A percentile compares a stretch with the other conserved stretches of the same genome.
phyloP scores from a whole-genome alignment of 768 basidiomycete genomes.

The Melanogaster broomeanus region DNA sequence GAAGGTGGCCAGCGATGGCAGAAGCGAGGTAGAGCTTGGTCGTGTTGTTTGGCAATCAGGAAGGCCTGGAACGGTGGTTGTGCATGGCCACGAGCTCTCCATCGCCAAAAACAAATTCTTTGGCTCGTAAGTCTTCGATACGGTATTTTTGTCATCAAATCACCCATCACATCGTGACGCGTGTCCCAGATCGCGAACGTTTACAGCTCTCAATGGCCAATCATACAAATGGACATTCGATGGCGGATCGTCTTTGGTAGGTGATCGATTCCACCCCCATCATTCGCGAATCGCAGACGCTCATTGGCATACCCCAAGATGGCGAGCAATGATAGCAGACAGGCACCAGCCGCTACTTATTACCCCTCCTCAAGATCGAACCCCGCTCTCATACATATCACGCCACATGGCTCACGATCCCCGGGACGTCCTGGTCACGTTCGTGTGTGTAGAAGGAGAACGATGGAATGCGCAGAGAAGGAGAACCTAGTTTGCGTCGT shows the following conservation, averaged over 20 bases:
- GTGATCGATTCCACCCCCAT: neutral
- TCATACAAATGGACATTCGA: constrained; percentile 37
- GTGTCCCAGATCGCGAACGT: constrained; percentile 27
- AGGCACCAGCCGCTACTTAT: constrained; percentile 33
- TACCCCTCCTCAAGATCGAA: constrained; percentile 24
- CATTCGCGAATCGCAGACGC: neutral
- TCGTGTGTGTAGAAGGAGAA: constrained; percentile 35
- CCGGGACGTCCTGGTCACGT: constrained; percentile 34
- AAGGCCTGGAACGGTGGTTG: constrained; percentile 24
- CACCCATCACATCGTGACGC: neutral
- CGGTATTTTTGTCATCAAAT: neutral
- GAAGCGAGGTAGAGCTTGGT: constrained; percentile 27
- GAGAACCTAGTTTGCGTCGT: constrained; percentile 3
- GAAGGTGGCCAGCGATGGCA: constrained; percentile 23
- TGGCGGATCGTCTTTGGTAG: constrained; percentile 32
- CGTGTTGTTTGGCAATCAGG: constrained; percentile 33
- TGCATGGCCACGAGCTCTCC: constrained; percentile 29
- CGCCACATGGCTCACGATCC: constrained; percentile 33
- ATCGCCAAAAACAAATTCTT: constrained; percentile 27
- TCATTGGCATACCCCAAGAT: constrained; percentile 15
- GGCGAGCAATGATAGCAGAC: constrained; percentile 35
- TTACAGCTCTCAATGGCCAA: constrained; percentile 35
- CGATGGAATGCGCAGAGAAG: constrained; percentile 29
- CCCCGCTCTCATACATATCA: constrained; percentile 33
- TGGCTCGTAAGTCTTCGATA: constrained; percentile 29